phyloP scores from a whole-genome alignment of 2,329 filamentous ascomycete genomes.

The Blastomyces gilchristii region DNA sequence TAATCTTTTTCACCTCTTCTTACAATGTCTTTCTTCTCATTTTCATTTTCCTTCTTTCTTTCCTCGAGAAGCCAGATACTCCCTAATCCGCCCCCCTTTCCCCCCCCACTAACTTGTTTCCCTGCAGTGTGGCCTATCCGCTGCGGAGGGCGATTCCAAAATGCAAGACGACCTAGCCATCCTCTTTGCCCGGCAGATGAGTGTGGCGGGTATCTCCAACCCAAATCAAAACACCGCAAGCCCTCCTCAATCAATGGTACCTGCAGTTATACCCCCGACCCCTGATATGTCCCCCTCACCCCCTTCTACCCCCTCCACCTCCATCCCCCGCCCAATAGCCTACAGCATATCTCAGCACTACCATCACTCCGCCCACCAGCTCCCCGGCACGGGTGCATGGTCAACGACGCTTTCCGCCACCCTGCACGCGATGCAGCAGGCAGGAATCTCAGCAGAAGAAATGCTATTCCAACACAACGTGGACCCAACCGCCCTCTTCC shows the following conservation, averaged over 20 bases:
- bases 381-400: constrained; percentile 29
- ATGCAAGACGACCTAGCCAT: constrained; percentile 72
- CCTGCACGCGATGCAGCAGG: constrained; percentile 40
- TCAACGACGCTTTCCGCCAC: constrained; percentile 42
- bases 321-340: constrained; percentile 37
- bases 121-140: constrained; percentile 34
- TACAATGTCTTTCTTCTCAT: constrained; percentile 10
- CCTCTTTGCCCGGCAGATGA: constrained; percentile 68
- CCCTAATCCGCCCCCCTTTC: background rate
- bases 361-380: constrained; percentile 65
- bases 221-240: constrained; percentile 7
- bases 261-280: constrained; percentile 23
- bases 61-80: background rate
- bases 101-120: constrained; percentile 12
- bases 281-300: constrained; percentile 15
- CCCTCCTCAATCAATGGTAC: constrained; percentile 14
- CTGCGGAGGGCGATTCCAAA: constrained; percentile 44
- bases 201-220: constrained; percentile 38
- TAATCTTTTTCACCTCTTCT: constrained; percentile 19
- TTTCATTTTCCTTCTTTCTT: constrained; percentile 14
- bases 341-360: constrained; percentile 74
- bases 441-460: constrained; percentile 38
- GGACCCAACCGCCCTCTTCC: constrained; percentile 57
- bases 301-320: constrained; percentile 20
- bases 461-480: constrained; percentile 58